These are phyloP conservation scores for Salvia rosmarinus DNA, from an alignment of 257 asterid genomes.

Conservation along the genomic window DNA sequence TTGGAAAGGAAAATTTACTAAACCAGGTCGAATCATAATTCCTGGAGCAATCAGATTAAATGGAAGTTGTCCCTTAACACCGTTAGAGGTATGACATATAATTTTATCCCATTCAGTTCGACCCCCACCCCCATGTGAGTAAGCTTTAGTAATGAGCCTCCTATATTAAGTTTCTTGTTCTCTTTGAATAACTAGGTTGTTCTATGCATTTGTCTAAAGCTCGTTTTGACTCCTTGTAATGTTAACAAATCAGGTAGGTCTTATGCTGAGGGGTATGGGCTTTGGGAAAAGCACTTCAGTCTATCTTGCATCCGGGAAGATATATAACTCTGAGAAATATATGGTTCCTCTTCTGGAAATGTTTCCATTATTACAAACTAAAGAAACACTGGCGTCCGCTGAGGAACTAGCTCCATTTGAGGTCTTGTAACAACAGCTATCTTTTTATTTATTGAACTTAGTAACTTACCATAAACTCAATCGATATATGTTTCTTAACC, in stretches of 20 bases:
- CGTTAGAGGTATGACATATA: slow-evolving; percentile 72
- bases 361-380: slow-evolving; percentile 94
- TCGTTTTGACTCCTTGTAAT: slow-evolving; percentile 21
- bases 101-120: slow-evolving; percentile 1
- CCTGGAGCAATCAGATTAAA: slow-evolving; percentile 87
- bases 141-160: slow-evolving; percentile 3
- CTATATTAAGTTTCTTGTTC: neutral
- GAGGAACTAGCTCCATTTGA: slow-evolving; percentile 92
- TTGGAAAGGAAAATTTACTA: slow-evolving; percentile 97
- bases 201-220: neutral
- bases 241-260: slow-evolving; percentile 68
- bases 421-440: slow-evolving; percentile 46
- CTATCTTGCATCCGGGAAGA: slow-evolving; percentile 89
- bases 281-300: slow-evolving; percentile 76
- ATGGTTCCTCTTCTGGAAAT: slow-evolving; percentile 92
- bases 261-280: slow-evolving; percentile 99
- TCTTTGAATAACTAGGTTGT: neutral
- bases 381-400: slow-evolving; percentile 80
- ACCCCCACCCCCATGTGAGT: neutral
- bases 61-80: slow-evolving; percentile 95
- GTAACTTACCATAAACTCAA: neutral
- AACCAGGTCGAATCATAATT: slow-evolving; percentile 78
- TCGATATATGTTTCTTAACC: slow-evolving; percentile 39
- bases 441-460: neutral
- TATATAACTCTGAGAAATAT: slow-evolving; percentile 81